These are phyloP conservation scores for Talaromyces wortmannii DNA, from an alignment of 495 filamentous ascomycete species.

Conservation along the genomic window DNA sequence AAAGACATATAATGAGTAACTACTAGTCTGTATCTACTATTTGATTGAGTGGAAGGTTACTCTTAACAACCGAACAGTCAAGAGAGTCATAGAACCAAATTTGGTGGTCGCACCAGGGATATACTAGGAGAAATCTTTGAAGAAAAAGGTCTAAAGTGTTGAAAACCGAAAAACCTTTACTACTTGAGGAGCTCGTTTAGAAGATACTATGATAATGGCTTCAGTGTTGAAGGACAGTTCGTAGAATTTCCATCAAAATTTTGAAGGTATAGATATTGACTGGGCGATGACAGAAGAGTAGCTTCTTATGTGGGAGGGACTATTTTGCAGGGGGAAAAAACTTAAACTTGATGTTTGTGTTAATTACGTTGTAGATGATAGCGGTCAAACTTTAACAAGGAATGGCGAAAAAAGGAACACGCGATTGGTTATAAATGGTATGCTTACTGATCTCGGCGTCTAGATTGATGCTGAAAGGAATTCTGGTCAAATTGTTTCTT, in stretches of 20 bases:
- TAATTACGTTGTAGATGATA: slow-evolving; percentile 13
- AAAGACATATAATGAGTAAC: slow-evolving; percentile 21
- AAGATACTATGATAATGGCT: slow-evolving; percentile 14
- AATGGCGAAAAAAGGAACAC: too few relatives aligned
- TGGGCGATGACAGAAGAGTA: slow-evolving; percentile 15
- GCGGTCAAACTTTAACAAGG: too few relatives aligned
- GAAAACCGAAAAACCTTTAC: slow-evolving; percentile 7
- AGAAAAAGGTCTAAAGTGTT: slow-evolving; percentile 7
- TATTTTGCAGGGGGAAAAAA: too few relatives aligned
- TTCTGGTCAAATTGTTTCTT: slow-evolving; percentile 6
- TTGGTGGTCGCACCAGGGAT: slow-evolving; percentile 14
- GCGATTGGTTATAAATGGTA: too few relatives aligned
- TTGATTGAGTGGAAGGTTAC: slow-evolving; percentile 27
- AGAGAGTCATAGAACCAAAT: slow-evolving; percentile 24
- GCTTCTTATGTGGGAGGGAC: slow-evolving; percentile 1
- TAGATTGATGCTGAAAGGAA: slow-evolving; percentile 9
- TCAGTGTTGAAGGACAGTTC: slow-evolving; percentile 14
- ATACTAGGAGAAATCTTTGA: slow-evolving; percentile 15
- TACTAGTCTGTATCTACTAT: slow-evolving; percentile 24
- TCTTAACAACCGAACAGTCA: slow-evolving; percentile 21
- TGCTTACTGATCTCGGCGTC: slow-evolving; percentile 12
- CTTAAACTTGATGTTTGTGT: slow-evolving; percentile 7
- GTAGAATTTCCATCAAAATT: slow-evolving; percentile 14
- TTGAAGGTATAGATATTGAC: slow-evolving; percentile 12
- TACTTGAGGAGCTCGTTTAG: slow-evolving; percentile 8